These are phyloP conservation scores for Globisporangium solare DNA, from an alignment of 352 stramenopile genomes.

Conservation along the genomic window DNA sequence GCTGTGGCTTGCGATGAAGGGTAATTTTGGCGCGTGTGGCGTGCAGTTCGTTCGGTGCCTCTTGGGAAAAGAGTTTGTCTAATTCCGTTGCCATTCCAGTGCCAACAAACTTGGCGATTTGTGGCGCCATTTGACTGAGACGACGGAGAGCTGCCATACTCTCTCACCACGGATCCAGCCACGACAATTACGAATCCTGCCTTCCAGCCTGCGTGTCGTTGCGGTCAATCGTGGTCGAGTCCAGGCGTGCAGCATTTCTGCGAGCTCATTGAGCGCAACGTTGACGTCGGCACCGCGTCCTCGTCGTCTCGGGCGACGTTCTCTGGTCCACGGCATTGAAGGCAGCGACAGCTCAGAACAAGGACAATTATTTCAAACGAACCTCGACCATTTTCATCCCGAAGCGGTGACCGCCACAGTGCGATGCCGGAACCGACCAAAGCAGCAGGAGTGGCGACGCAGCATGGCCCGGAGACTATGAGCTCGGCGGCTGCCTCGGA, in stretches of 20 bases:
- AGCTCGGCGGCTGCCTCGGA: neutral
- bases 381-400: too few relatives aligned
- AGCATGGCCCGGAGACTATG: neutral
- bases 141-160: neutral
- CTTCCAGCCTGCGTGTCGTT: slow-evolving; percentile 30
- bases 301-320: too few relatives aligned
- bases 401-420: too few relatives aligned
- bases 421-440: too few relatives aligned
- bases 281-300: neutral
- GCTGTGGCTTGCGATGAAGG: neutral
- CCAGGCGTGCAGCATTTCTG: slow-evolving; percentile 61
- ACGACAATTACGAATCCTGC: neutral
- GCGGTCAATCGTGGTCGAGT: slow-evolving; percentile 67
- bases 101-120: too few relatives aligned
- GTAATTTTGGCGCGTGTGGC: neutral
- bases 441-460: too few relatives aligned
- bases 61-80: neutral
- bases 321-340: neutral
- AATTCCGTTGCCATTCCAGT: too few relatives aligned
- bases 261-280: slow-evolving; percentile 34
- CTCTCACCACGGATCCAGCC: neutral
- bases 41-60: neutral
- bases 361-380: too few relatives aligned
- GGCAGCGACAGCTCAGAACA: neutral
- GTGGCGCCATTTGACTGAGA: too few relatives aligned